Evolutionary conservation across 2,329 filamentous ascomycete species (phyloP).

Genomic region (Fusarium mexicanum): DNA sequence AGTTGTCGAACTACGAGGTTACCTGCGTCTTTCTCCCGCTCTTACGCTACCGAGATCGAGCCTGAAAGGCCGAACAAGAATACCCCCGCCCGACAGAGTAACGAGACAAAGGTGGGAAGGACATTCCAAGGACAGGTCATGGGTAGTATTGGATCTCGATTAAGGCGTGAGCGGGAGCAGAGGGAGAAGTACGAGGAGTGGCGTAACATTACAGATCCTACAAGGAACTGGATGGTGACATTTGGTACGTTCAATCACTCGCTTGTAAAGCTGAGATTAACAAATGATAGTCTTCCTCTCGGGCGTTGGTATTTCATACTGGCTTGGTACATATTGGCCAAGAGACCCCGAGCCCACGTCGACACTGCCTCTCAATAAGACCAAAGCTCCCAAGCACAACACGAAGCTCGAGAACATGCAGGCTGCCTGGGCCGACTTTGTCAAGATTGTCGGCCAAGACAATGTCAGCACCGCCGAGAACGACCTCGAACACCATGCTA

Average conservation of each 20-base stretch:
- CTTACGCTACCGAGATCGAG: slow-evolving; percentile 50
- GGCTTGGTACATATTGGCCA: slow-evolving; percentile 65
- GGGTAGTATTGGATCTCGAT: slow-evolving; percentile 64
- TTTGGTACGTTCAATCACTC: slow-evolving; percentile 57
- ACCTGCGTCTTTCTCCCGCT: slow-evolving; percentile 36
- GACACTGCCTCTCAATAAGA: slow-evolving; percentile 66
- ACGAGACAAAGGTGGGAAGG: slow-evolving; percentile 52
- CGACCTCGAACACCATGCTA: slow-evolving; percentile 66
- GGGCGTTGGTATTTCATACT: slow-evolving; percentile 64
- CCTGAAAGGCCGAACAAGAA: slow-evolving; percentile 48
- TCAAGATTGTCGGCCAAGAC: slow-evolving; percentile 69
- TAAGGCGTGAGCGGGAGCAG: slow-evolving; percentile 65
- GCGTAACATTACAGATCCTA: slow-evolving; percentile 52
- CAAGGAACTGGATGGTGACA: slow-evolving; percentile 62
- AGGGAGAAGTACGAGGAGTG: slow-evolving; percentile 59
- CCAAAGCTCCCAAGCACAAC: slow-evolving; percentile 64
- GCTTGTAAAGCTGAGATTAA: neutral
- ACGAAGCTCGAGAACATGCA: slow-evolving; percentile 70
- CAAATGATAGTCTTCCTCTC: slow-evolving; percentile 60
- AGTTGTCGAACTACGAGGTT: slow-evolving; percentile 26
- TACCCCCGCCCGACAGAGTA: slow-evolving; percentile 43
- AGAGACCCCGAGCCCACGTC: slow-evolving; percentile 62
- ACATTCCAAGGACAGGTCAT: slow-evolving; percentile 69
- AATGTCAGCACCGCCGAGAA: slow-evolving; percentile 69
- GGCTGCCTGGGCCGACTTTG: slow-evolving; percentile 76